Base-by-base conservation (phyloP, 2,329 filamentous ascomycete species). In the Neopestalotiopsis sp. region DNA sequence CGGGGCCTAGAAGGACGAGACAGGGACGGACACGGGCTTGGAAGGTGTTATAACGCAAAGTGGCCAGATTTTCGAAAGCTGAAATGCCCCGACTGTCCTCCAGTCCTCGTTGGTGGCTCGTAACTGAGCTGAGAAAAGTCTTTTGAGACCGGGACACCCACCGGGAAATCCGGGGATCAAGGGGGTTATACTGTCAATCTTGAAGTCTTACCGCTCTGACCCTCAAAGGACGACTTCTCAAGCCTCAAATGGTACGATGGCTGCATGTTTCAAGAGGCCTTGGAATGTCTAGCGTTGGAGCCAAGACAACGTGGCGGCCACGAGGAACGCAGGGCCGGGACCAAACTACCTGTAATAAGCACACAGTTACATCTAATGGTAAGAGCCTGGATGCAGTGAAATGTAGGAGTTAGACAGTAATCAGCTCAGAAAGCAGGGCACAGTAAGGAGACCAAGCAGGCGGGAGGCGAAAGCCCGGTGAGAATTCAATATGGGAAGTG, bases 281-380 rank as follows among this genome's bases (percentile, higher is more conserved):
- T 17, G 61, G 17, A 40, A 63, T 63, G 10, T 17, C 62, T 65
- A 65, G 45, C 40, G 62, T 30, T 53, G 12, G 30, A n/a, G 40
- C 62, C 34, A 30, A 65, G 38, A 56, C 38, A 56, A 45, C 24
- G 62, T 65, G 62, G 62, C 6, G 34, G 62, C 62, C 62, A 65
- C 62, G 62, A 65, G 38, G 62, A 32, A 24, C 10, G 20, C 62
- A 28, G 59, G 32, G 14, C 10, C 17, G 59, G 34, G 30, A 34
- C 59, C 14, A 40, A 40, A n/a, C 1, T 28, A 59, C 13, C 4
- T 30, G 17, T 10, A 10, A 34, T 30, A 17, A 59, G 57, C 57
- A 59, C 57, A 24, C 24, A 59, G 45, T n/a, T 53, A 17, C 45
- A 20, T 53, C 45, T n/a, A 1, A 10, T 10, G 10, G 10, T 38